Evolutionary conservation across 805 yeast species (phyloP).

Genomic region (Yamadazyma nakazawae): DNA sequence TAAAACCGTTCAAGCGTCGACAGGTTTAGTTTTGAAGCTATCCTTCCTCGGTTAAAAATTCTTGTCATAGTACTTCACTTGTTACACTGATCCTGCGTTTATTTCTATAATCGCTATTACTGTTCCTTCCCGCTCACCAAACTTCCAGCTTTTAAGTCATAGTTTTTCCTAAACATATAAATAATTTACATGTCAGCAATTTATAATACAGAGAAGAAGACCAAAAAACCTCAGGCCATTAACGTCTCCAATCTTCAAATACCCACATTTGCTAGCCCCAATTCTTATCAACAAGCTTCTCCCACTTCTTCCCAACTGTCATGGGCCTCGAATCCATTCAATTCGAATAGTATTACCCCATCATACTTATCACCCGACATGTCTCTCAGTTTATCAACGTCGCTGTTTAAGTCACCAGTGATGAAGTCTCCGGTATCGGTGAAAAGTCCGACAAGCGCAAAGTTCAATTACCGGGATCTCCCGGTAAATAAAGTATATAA

Average conservation of each 20-base stretch:
- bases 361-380: constrained; percentile 1
- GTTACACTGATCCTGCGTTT: not conserved
- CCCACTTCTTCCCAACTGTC: not conserved
- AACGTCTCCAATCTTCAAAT: constrained; percentile 1
- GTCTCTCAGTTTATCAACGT: not conserved
- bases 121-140: too few species aligned
- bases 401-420: constrained; percentile 4
- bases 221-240: not conserved
- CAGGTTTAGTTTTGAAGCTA: not conserved
- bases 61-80: not conserved
- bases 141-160: too few species aligned
- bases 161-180: not conserved
- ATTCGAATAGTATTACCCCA: not conserved
- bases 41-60: not conserved
- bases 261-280: not conserved
- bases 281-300: not conserved
- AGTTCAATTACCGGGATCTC: not conserved
- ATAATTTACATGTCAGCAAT: not conserved
- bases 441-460: constrained; percentile 1
- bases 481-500: not conserved
- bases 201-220: not conserved
- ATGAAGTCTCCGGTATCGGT: constrained; percentile 6
- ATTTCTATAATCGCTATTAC: too few species aligned
- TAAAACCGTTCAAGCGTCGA: not conserved
- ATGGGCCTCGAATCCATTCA: constrained; percentile 1